Conservation (phyloP, 1,139 yeast genomes). For the Taphrina deformans region DNA sequence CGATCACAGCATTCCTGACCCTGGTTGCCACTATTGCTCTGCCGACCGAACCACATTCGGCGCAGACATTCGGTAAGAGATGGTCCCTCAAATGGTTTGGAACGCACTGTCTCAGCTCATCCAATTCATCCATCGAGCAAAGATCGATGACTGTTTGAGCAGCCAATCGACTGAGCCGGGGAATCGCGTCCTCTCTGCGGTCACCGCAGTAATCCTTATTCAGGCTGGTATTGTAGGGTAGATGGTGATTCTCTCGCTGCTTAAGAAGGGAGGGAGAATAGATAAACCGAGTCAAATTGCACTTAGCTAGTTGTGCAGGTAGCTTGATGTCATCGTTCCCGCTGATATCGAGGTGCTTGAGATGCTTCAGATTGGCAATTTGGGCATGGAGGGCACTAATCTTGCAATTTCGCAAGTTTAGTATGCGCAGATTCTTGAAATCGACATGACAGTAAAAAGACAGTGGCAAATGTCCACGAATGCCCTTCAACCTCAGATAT, state of each 20-base stretch:
- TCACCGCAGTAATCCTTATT: conserved; percentile 6
- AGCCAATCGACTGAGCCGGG: not conserved
- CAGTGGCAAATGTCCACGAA: conserved; percentile 7
- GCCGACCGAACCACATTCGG: conserved; percentile 10
- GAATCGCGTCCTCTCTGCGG: not conserved
- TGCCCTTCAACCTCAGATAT: conserved; percentile 2
- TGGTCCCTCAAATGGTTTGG: conserved; percentile 2
- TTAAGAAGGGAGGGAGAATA: not conserved
- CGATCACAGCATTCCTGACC: not conserved
- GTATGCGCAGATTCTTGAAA: not conserved
- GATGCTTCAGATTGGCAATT: not conserved
- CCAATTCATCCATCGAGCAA: conserved; percentile 12
- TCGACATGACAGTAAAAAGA: not conserved
- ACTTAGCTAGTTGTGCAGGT: conserved; percentile 7
- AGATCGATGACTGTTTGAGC: not conserved
- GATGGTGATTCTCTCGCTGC: not conserved
- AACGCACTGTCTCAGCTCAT: conserved; percentile 2
- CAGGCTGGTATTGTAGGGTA: not conserved
- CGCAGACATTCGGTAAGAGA: conserved; percentile 3
- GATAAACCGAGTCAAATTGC: conserved; percentile 1
- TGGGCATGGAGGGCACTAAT: conserved; percentile 2
- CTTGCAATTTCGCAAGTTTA: conserved; percentile 6
- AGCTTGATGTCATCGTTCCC: not conserved
- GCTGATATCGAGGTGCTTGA: conserved; percentile 18
- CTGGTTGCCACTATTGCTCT: conserved; percentile 2